A percentile compares a stretch with the other conserved stretches of the same genome.
Evolutionary conservation across 2,329 filamentous ascomycete species (phyloP).

Genomic region (Verticillium tricorpus): DNA sequence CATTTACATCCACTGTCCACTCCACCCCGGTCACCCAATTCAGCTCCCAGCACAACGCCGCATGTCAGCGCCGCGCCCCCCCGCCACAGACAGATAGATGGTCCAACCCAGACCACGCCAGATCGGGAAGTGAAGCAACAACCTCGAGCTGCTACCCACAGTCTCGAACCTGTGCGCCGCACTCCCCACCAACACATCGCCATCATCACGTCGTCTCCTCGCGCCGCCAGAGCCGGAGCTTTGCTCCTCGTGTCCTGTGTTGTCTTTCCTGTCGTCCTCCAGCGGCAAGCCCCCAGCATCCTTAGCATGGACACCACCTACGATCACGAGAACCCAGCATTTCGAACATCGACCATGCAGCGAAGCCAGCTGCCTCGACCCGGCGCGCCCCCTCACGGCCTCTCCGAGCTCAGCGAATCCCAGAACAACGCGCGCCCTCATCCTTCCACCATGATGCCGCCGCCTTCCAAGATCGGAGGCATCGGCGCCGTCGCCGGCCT

Average conservation of each 20-base stretch:
- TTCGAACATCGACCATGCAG: slow-evolving; percentile 18
- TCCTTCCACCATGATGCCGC: slow-evolving; percentile 31
- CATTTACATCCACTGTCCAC: background rate
- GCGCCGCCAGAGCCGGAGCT: slow-evolving; percentile 25
- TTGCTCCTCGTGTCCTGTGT: slow-evolving; percentile 30
- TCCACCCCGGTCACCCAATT: background rate
- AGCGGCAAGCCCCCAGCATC: slow-evolving; percentile 15
- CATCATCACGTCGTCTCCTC: slow-evolving; percentile 20
- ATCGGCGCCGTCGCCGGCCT: slow-evolving; percentile 15
- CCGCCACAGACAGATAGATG: background rate
- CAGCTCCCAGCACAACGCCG: background rate
- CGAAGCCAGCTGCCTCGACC: slow-evolving; percentile 15
- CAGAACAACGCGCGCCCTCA: slow-evolving; percentile 53
- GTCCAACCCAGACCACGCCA: slow-evolving; percentile 1
- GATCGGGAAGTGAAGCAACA: slow-evolving; percentile 13
- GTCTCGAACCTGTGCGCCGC: slow-evolving; percentile 2
- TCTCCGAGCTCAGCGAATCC: slow-evolving; percentile 56
- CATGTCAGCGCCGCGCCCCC: background rate
- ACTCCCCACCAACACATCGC: slow-evolving; percentile 1
- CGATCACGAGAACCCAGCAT: slow-evolving; percentile 30
- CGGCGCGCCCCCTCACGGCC: slow-evolving; percentile 21
- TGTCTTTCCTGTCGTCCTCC: slow-evolving; percentile 9
- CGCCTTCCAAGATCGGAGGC: slow-evolving; percentile 28
- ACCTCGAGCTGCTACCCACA: background rate
- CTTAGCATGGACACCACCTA: slow-evolving; percentile 27